A percentile compares a stretch with the other conserved stretches of the same genome.
Conservation (phyloP, 306 rosid species). For the Malus domestica region DNA sequence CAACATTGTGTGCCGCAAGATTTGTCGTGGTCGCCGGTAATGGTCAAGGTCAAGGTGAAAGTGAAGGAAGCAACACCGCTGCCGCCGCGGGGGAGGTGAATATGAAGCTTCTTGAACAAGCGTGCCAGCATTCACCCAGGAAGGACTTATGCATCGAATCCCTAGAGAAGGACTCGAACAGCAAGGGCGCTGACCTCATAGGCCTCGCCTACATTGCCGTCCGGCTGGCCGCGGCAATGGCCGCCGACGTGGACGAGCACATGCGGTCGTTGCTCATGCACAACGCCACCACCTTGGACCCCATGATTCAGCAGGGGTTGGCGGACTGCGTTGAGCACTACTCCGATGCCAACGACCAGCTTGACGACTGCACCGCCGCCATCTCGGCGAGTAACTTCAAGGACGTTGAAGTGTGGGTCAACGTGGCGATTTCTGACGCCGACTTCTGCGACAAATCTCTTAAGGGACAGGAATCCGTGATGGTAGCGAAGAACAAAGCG, state of each 20-base stretch:
- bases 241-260: conserved; percentile 25
- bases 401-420: conserved; percentile 24
- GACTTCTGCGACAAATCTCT: conserved; percentile 4
- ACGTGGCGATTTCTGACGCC: conserved; percentile 18
- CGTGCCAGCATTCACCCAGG: conserved; percentile 10
- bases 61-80: background rate
- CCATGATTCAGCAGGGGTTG: conserved; percentile 15
- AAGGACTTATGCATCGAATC: conserved; percentile 17
- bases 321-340: conserved; percentile 31
- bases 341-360: conserved; percentile 35
- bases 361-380: conserved; percentile 24
- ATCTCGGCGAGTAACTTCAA: background rate
- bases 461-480: background rate
- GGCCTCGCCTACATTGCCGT: conserved; percentile 30
- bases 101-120: conserved; percentile 1
- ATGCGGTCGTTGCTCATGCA: background rate
- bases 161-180: conserved; percentile 18
- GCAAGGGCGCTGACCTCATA: conserved; percentile 22
- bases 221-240: conserved; percentile 22
- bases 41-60: background rate
- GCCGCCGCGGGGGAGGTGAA: background rate
- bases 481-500: background rate
- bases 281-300: background rate
- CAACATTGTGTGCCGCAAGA: conserved; percentile 11
- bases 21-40: background rate